Evolutionary conservation across 176 grass and related monocot species (phyloP), one percentile per base, ranked within the genome.

Genomic region (Alopecurus myosuroides): DNA sequence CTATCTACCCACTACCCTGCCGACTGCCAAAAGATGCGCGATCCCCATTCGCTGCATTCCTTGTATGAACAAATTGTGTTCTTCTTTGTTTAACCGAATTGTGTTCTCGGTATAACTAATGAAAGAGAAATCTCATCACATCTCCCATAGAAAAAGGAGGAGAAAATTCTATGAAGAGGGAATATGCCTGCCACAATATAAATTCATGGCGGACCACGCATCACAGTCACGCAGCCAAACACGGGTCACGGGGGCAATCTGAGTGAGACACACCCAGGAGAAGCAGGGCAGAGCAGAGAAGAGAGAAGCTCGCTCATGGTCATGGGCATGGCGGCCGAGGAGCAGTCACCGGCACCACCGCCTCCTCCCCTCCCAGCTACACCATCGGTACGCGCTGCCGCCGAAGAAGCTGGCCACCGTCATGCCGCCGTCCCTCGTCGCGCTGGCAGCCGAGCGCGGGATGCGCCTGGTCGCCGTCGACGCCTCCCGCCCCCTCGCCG

Each of bases 391-490:
- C 82, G 93, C 88, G 23, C 77, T 93, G 20, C 84, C 68, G 18
- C 81, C 91, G 4, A 85, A 91, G 84, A 96, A 96, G 86, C 55
- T 81, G 70, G 48, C 87, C 65, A 91, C 83, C 78, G 87, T 96
- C 77, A 79, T 96, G 41, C 91, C 76, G 73, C 86, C 83, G 23
- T 96, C 94, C 22, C 91, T 96, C 49, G 13, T 91, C 25, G 77
- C 37, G 10, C 41, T 83, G 9, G 83, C 88, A 2, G 53, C 76
- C 7, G 69, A 64, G 17, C 86, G 69, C 39, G 88, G 94, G 49
- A 81, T 93, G 76, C 88, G 86, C 18, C 58, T 93, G 19, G 84
- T 91, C 30, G 37, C 76, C 39, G 41, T 96, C 58, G 91, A 96
- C 75, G 33, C 84, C 0, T 29, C 34, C 30, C 79, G 68, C 12